Evolutionary conservation across 163 green algal genomes (phyloP).

Genomic region (Scenedesmus sp.): DNA sequence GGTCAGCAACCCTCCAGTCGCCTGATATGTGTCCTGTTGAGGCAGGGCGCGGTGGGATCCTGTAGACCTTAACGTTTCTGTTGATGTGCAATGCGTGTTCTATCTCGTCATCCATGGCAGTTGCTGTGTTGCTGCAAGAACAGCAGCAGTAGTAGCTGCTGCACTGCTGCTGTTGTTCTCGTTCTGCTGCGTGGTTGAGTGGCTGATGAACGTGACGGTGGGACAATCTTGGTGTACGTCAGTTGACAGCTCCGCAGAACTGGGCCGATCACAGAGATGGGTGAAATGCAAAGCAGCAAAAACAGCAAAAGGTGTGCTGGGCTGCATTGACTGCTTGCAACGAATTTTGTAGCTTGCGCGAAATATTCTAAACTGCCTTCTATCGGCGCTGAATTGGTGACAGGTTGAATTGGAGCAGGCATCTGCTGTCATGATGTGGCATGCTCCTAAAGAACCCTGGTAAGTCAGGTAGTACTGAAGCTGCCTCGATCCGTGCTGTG

Average conservation of each 20-base stretch:
- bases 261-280: neutral
- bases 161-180: neutral
- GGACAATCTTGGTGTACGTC: no score
- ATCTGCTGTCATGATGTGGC: neutral
- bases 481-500: neutral
- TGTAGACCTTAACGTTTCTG: slow-evolving; percentile 37
- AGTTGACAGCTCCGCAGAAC: neutral
- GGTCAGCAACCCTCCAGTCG: slow-evolving; percentile 43
- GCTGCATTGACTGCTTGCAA: neutral
- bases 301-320: neutral
- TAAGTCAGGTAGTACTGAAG: neutral
- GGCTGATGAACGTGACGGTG: no score
- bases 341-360: neutral
- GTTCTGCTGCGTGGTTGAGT: neutral
- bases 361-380: no score
- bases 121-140: no score
- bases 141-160: no score
- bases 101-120: slow-evolving; percentile 23
- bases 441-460: neutral
- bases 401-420: neutral
- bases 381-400: neutral
- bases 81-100: slow-evolving; percentile 36
- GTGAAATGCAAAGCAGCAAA: neutral
- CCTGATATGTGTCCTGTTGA: slow-evolving; percentile 36
- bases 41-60: slow-evolving; percentile 27